Conservation (phyloP, 331 rosid species). For the Prunus yedoensis region DNA sequence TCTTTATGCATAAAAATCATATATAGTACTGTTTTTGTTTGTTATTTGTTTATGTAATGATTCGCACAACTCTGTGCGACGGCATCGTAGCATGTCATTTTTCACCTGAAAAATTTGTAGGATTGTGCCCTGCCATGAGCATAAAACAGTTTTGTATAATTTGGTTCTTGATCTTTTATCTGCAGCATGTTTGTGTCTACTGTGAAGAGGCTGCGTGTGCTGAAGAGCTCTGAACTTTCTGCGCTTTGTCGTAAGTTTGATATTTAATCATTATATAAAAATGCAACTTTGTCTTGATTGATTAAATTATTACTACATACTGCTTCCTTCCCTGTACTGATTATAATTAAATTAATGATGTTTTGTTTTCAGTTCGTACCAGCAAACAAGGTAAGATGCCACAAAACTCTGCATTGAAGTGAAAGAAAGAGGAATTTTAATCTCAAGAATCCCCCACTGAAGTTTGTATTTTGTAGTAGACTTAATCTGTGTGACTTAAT, state of each 20-base stretch:
- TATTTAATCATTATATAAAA: neutral
- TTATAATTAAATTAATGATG: neutral
- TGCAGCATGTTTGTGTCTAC: conserved; percentile 93
- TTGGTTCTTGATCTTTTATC: conserved; percentile 5
- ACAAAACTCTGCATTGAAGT: conserved; percentile 27
- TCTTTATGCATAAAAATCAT: neutral
- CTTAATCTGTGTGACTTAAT: conserved; percentile 13
- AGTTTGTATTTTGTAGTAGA: conserved; percentile 27
- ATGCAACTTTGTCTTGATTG: neutral
- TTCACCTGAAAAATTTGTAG: neutral
- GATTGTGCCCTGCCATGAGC: conserved; percentile 12
- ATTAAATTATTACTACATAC: no score
- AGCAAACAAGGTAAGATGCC: conserved; percentile 41
- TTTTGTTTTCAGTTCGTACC: conserved; percentile 36
- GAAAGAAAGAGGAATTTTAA: conserved; percentile 20
- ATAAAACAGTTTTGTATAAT: conserved; percentile 15
- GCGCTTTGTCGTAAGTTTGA: conserved; percentile 66
- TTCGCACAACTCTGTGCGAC: neutral
- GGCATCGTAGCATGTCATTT: neutral
- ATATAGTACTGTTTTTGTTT: neutral
- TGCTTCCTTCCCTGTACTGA: neutral
- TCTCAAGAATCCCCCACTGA: conserved; percentile 19
- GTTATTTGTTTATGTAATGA: conserved; percentile 1
- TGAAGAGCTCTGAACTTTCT: conserved; percentile 89
- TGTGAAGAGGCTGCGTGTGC: conserved; percentile 93